Evolutionary conservation across 495 filamentous ascomycete species (phyloP), one percentile per base, ranked within the genome.

Genomic region (Tetracladium marchalianum): DNA sequence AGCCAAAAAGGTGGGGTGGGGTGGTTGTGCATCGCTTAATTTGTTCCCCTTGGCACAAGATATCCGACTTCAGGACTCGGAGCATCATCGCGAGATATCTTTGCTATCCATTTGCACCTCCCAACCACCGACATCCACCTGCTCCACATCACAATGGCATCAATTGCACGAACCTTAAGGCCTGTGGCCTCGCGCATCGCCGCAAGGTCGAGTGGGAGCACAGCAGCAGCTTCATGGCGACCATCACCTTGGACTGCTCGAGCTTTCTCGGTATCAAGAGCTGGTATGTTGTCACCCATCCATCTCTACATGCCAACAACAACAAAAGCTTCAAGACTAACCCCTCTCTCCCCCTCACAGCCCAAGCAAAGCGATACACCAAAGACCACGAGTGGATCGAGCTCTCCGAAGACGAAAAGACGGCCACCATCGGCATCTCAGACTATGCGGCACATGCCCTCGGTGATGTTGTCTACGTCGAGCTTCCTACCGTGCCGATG

Each of bases 301-400:
- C 12, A 46, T 35, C 34, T 48, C 32, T 41, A 40, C 11, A 47
- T 40, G 11, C 13, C 22, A 27, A 27, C 22, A 27, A 27, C 22
- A 27, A 27, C 22, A 27, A 27, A 3, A 15, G 9, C 35, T 9
- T 7, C 39, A 35, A 42, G 3, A 16, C 39, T 24, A 41, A 18
- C 39, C 3, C 58, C 34, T 16, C n/a, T 31, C 18, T 10, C n/a
- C n/a, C n/a, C n/a, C n/a, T 5, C 34, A 42, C 45, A 77, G 73
- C 65, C 53, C 63, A 65, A 53, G 70, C 81, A 55, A 90, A 92
- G 73, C 87, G 83, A 60, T 98, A 93, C 75, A 97, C 93, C 55
- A 80, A 86, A 63, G 93, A 95, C 56, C 92, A 98, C 72, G 92
- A 98, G 72, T 98, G 93, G 93, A 79, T 98, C 57, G 85, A 95